Base-by-base conservation (phyloP, 352 stramenopile genomes). In the Globisporangium sylvaticum region DNA sequence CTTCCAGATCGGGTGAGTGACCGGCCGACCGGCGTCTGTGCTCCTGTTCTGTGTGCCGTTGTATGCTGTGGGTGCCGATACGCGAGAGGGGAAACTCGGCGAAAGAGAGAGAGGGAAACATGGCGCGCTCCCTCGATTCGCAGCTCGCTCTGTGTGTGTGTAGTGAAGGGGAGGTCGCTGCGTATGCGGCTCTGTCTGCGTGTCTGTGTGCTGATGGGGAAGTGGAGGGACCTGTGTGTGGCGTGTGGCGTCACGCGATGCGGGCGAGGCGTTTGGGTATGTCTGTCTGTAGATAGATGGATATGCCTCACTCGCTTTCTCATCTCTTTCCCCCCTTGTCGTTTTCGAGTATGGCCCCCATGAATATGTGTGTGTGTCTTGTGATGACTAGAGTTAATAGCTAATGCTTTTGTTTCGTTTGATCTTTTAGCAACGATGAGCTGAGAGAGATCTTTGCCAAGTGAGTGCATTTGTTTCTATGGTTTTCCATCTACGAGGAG, bases 401-500 rank as follows among this genome's bases (percentile, higher is more conserved):
- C 27, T 59, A 59, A 25, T n/a, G n/a, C n/a, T 44, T 12, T 7
- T 46, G 4, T 56, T 15, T 20, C 46, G 29, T 44, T 29, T 34
- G 22, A 27, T 37, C 24, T 14, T 3, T 10, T 27, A 86, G 78
- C 37, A 76, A 67, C 58, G 78, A 86, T 63, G 78, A 86, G 52
- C 69, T 91, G 39, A 80, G 80, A 58, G 82, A 91, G 56, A 65
- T 91, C 48, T 91, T 91, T 59, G 70, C 74, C 72, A 89, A 91
- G 79, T 90, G 75, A 53, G 82, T 79, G n/a, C n/a, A 3, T 18
- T 69, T 24, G 22, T 66, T 59, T n/a, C 59, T 37, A 74, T 53
- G 72, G 71, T 37, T 73, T 70, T 60, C 2, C 12, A 5, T 46
- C 4, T 29, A 14, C 39, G 54, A 64, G 39, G 18, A 15, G 34